Conservation (phyloP, 208 protist species). For the Trypanosoma congolense region DNA sequence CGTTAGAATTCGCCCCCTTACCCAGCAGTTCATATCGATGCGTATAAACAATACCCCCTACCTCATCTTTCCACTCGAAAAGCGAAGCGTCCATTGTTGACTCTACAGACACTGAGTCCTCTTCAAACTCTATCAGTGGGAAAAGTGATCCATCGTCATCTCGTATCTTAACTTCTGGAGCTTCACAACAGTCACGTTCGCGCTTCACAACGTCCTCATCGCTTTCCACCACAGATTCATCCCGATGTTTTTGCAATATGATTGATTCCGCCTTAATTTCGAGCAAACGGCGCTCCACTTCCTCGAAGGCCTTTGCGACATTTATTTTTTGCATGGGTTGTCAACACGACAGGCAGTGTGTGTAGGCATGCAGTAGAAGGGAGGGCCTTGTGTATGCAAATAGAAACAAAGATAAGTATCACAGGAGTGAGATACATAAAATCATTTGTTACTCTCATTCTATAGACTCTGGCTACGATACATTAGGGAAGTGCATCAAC, state of each 20-base stretch:
- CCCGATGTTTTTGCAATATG: too few species aligned
- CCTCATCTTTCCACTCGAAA: constrained; percentile 8
- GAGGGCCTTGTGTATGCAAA: too few species aligned
- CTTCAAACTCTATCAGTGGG: constrained; percentile 7
- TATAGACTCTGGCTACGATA: too few species aligned
- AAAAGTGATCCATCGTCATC: constrained; percentile 11
- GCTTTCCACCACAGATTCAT: too few species aligned
- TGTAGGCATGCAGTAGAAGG: too few species aligned
- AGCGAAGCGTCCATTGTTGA: neutral
- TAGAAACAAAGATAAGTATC: too few species aligned
- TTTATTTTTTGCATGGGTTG: neutral
- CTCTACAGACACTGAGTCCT: neutral
- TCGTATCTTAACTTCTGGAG: neutral
- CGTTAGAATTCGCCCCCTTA: constrained; percentile 12
- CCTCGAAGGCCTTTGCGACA: neutral
- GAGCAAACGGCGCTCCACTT: neutral
- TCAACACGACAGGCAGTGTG: neutral
- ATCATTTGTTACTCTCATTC: too few species aligned
- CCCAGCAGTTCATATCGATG: constrained; percentile 16
- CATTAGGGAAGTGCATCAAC: too few species aligned
- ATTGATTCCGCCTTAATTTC: neutral
- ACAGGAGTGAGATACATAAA: too few species aligned
- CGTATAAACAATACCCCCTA: constrained; percentile 8
- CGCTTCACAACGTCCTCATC: too few species aligned
- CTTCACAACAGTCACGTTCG: too few species aligned